A percentile compares a stretch with the other conserved stretches of the same genome.
These are phyloP conservation scores for Acorus gramineus DNA, from an alignment of 106 monocot genomes.

Conservation along the genomic window DNA sequence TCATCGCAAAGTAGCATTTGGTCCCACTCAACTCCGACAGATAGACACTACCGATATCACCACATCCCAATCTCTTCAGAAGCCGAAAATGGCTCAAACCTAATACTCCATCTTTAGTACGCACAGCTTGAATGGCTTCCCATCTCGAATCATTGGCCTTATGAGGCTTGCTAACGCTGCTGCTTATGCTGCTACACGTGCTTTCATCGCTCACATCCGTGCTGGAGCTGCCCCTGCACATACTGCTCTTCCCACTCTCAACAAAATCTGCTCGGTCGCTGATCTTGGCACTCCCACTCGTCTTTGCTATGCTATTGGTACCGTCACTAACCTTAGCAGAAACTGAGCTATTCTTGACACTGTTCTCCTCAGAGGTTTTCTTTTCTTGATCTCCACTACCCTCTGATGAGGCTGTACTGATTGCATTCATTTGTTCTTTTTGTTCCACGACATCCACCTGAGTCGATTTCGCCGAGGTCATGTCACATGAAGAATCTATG, in stretches of 20 bases:
- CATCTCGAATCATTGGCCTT: constrained; percentile 25
- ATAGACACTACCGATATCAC: constrained; percentile 29
- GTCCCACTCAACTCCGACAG: constrained; percentile 25
- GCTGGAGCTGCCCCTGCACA: constrained; percentile 19
- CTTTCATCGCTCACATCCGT: constrained; percentile 24
- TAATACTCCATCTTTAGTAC: constrained; percentile 14
- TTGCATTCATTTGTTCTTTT: not conserved
- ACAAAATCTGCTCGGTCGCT: constrained; percentile 10
- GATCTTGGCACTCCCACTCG: constrained; percentile 14
- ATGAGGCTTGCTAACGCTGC: constrained; percentile 22
- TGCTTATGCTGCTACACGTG: constrained; percentile 18
- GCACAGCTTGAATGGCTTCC: constrained; percentile 21
- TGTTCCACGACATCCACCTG: not conserved
- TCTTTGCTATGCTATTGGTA: constrained; percentile 11
- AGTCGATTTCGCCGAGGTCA: not conserved
- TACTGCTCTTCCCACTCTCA: constrained; percentile 13
- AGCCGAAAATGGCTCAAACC: constrained; percentile 25
- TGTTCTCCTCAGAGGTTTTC: constrained; percentile 14
- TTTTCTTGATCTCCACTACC: constrained; percentile 20
- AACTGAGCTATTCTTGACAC: constrained; percentile 14
- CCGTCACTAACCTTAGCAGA: constrained; percentile 22
- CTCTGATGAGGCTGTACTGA: not conserved
- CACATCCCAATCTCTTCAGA: constrained; percentile 18
- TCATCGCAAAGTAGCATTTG: constrained; percentile 27
- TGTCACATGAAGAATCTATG: constrained; percentile 1